phyloP scores from a whole-genome alignment of 495 filamentous ascomycete species.

The Entonaema liquescens region DNA sequence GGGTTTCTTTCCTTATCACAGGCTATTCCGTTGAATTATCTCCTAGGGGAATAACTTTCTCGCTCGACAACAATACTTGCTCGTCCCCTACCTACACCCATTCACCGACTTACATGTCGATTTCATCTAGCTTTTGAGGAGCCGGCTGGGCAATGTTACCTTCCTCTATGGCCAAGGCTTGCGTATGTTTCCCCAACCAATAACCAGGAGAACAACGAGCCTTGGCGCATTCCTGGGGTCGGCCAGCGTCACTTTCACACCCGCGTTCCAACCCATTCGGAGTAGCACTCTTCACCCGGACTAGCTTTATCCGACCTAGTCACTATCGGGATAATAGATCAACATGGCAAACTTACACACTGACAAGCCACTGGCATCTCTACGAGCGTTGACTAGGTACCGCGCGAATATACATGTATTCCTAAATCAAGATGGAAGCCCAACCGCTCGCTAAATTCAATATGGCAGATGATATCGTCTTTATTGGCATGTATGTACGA shows the following conservation, averaged over 20 bases:
- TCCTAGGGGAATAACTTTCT: conserved; percentile 5
- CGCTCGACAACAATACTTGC: background rate
- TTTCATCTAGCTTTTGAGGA: conserved; percentile 29
- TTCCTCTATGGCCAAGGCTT: conserved; percentile 38
- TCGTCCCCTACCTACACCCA: conserved; percentile 11
- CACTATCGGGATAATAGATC: conserved; percentile 8
- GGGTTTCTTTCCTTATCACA: conserved; percentile 27
- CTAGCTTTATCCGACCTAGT: conserved; percentile 24
- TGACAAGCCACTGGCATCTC: conserved; percentile 10
- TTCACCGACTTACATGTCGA: conserved; percentile 12
- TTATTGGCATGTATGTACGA: conserved; percentile 3
- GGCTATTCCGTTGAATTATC: conserved; percentile 10
- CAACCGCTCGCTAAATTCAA: conserved; percentile 23
- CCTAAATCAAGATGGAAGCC: conserved; percentile 14
- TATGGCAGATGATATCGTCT: conserved; percentile 31
- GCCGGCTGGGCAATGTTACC: conserved; percentile 39
- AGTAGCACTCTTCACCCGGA: conserved; percentile 15
- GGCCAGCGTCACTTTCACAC: conserved; percentile 22
- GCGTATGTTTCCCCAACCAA: conserved; percentile 22
- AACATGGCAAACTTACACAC: conserved; percentile 8
- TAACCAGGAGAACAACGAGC: background rate
- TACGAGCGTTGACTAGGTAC: conserved; percentile 3
- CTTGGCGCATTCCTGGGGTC: conserved; percentile 23
- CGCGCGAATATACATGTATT: conserved; percentile 9
- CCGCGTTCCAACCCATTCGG: conserved; percentile 13